phyloP scores from a whole-genome alignment of 2,329 filamentous ascomycete species.

The Botryosphaeria agaves region DNA sequence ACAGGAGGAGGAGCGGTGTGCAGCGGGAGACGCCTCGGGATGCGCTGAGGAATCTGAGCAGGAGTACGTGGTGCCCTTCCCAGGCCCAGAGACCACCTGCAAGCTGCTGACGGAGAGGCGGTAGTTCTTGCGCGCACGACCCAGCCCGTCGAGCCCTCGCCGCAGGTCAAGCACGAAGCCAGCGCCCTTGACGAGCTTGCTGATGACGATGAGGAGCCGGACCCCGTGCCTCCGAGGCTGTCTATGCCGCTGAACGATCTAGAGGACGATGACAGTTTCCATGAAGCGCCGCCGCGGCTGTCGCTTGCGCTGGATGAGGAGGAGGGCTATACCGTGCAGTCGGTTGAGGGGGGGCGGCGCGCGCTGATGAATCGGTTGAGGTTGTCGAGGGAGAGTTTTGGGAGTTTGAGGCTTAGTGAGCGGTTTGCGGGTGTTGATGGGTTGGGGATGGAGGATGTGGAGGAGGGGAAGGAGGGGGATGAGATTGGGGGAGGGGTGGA shows the following conservation, averaged over 20 bases:
- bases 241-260: slow-evolving; percentile 24
- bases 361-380: slow-evolving; percentile 18
- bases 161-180: slow-evolving; percentile 17
- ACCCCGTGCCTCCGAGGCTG: slow-evolving; percentile 20
- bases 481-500: slow-evolving; percentile 13
- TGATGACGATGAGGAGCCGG: slow-evolving; percentile 31
- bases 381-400: slow-evolving; percentile 26
- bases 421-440: slow-evolving; percentile 25
- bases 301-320: slow-evolving; percentile 19
- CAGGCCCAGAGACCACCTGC: too few species aligned
- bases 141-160: slow-evolving; percentile 28
- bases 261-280: slow-evolving; percentile 24
- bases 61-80: too few species aligned
- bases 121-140: slow-evolving; percentile 33
- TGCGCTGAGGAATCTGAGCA: slow-evolving; percentile 33
- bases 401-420: slow-evolving; percentile 27
- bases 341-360: slow-evolving; percentile 27
- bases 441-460: slow-evolving; percentile 10
- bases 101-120: too few species aligned
- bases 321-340: slow-evolving; percentile 26
- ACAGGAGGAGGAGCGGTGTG: slow-evolving; percentile 30
- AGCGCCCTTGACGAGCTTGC: slow-evolving; percentile 16
- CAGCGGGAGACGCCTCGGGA: slow-evolving; percentile 39
- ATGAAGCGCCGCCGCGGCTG: slow-evolving; percentile 19
- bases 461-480: slow-evolving; percentile 23